phyloP scores from a whole-genome alignment of 2,329 filamentous ascomycete genomes.

The Cadophora sp. region DNA sequence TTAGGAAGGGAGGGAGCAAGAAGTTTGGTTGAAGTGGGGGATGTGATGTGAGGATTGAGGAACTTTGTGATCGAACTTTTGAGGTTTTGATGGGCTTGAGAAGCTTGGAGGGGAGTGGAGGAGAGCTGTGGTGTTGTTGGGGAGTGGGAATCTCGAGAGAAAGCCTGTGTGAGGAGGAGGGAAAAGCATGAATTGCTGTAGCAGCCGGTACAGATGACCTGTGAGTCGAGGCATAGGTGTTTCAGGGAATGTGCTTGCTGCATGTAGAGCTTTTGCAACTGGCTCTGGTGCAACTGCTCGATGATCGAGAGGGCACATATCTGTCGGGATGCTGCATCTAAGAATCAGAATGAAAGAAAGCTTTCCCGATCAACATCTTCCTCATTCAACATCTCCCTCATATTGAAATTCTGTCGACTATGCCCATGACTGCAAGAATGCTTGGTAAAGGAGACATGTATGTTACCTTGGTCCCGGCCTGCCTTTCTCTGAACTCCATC shows the following conservation, averaged over 20 bases:
- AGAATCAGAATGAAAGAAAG: not conserved
- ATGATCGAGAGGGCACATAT: not conserved
- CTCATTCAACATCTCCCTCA: not conserved
- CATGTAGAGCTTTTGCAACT: not conserved
- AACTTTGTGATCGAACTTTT: not conserved
- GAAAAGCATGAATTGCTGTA: not conserved
- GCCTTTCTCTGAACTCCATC: too few relatives aligned
- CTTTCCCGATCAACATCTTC: not conserved
- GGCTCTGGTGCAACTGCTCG: not conserved
- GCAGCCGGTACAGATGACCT: not conserved
- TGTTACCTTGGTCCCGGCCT: too few relatives aligned
- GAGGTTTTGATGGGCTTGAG: not conserved
- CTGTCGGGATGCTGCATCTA: not conserved
- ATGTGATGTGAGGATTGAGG: not conserved
- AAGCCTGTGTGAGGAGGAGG: not conserved
- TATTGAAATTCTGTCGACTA: too few relatives aligned
- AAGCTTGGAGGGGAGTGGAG: not conserved
- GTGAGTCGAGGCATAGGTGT: not conserved
- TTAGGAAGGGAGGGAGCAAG: slow-evolving; percentile 43
- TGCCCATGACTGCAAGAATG: too few relatives aligned
- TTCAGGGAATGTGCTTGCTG: not conserved
- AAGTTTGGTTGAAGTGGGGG: slow-evolving; percentile 43
- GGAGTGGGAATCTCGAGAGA: not conserved
- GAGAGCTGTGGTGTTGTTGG: not conserved
- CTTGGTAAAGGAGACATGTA: too few relatives aligned